Base-by-base conservation (phyloP, 768 basidiomycete genomes). In the Daedaleopsis nitida region DNA sequence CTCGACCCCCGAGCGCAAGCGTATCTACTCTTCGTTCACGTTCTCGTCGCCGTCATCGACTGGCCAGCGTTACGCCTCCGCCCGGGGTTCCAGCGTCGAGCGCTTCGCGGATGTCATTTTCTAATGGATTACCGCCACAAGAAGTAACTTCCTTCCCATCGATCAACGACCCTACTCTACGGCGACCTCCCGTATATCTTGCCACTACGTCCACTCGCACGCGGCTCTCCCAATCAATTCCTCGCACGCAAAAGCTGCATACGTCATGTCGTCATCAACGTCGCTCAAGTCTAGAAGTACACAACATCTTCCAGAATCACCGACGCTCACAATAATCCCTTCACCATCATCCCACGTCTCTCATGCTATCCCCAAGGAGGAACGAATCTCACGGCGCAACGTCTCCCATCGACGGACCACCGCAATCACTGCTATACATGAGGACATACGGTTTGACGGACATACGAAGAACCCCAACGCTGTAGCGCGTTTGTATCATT, bases 41-140 rank as follows among this genome's bases (percentile, higher is more conserved):
- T 92, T 92, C 76, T 82, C 86, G 16, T 87, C 89, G 1, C 91
- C 91, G 8, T 87, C 87, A 1, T 85, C 83, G 11, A 78, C 83
- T 1, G 80, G 82, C 55, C 75, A 82, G 59, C 85, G 85, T 57
- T 81, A 81, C 74, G 80, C 65, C 2, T 55, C 68, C 14, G 53
- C 69, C 23, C 62, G 67, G 8, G 63, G 52, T 0, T 66, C 65
- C n/a, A 65, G 66, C 52, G 67, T 64, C 4, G 64, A 69, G 16
- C 68, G 59, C 34, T 67, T 66, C 61, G 58, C 66, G 3, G 65
- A 69, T 35, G 45, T 57, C 16, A 63, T 47, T 13, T 55, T 65
- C 32, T 58, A 34, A 59, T 5, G 39, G 39, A 32, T 32, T 42
- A 42, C 17, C 5, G 11, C 39, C 39, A 32, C 27, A 32, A 39